Base-by-base conservation (phyloP, 176 grass and related monocot genomes). In the Triticum monococcum region DNA sequence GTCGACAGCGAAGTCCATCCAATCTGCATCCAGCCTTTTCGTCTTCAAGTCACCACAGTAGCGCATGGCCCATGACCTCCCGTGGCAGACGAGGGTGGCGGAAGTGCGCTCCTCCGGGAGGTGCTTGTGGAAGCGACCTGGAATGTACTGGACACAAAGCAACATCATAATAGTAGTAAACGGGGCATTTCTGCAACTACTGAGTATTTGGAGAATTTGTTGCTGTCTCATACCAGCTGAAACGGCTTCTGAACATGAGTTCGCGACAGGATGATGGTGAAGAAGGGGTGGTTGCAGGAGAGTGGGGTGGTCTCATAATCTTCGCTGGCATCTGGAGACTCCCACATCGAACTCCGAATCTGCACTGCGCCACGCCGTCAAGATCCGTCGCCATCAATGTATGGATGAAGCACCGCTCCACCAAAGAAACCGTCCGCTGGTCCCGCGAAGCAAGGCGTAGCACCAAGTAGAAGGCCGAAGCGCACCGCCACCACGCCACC, bases 241-340 rank as follows among this genome's bases (percentile, higher is more conserved):
- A 83, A 90, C 2, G 32, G 31, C n/a, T 18, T 9, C 54, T 87
- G 88, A 35, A 92, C 63, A 1, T 90, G 85, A 11, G 41, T 9
- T 64, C 59, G 72, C 9, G 64, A 64, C 71, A 92, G 3, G 12
- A 92, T 23, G 63, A 26, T 17, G 63, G 85, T 78, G 64, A 92
- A 90, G 84, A 84, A 92, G 32, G 88, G 91, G 76, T 90, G 81
- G 69, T 85, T 54, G 20, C 73, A 77, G 25, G 79, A 80, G 28
- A 92, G 76, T 0, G 88, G 91, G n/a, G 33, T 87, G 57, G 43
- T 72, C 78, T 85, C 85, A 60, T 36, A 75, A 16, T 78, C 75
- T 10, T 82, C 82, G 14, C 14, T 20, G 1, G 50, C 18, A 1
- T 65, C 68, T 9, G n/a, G n/a, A n/a, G n/a, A n/a, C n/a, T n/a